Evolutionary conservation across 495 filamentous ascomycete species (phyloP), one percentile per base, ranked within the genome.

Genomic region (Penicillium simplicissimum): DNA sequence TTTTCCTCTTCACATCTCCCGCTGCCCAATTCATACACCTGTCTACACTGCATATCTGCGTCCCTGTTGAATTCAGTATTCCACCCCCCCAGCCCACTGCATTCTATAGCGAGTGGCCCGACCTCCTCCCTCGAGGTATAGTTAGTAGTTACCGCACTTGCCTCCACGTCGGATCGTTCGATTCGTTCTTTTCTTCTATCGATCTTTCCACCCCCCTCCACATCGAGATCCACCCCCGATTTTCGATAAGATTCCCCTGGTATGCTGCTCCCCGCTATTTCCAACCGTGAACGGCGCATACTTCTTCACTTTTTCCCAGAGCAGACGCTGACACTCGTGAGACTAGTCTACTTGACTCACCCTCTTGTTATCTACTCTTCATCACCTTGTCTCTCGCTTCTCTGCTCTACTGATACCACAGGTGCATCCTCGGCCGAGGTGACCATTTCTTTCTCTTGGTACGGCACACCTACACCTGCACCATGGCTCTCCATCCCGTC

Each of bases 401-500:
- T 43, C 52, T 54, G 56, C 38, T 53, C 54, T 68, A 70, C 75
- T 76, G 70, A 76, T 70, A 67, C 36, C 33, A 66, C 60, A 65
- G 63, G 42, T 45, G 48, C 58, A 53, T 33, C 47, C 45, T 35
- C 31, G 28, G 37, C 53, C 59, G 61, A 59, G 64, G 55, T 60
- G 45, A 57, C 54, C 58, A 36, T 57, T 19, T 56, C 48, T 51
- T 8, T 6, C 34, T 55, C 21, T 34, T 23, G 45, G 21, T 48
- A 35, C 28, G 28, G 28, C 43, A 62, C 51, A 31, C n/a, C n/a
- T n/a, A n/a, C n/a, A n/a, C 63, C 15, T 17, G 15, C 21, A 65
- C 48, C 61, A 81, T 79, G 78, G 65, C 76, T 58, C 66, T 68
- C 21, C 68, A 73, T 69, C 64, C 69, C 69, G 66, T 36, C 51